Evolutionary conservation across 2,329 filamentous ascomycete genomes (phyloP), one percentile per base, ranked within the genome.

Genomic region (Coniochaeta ligniaria): DNA sequence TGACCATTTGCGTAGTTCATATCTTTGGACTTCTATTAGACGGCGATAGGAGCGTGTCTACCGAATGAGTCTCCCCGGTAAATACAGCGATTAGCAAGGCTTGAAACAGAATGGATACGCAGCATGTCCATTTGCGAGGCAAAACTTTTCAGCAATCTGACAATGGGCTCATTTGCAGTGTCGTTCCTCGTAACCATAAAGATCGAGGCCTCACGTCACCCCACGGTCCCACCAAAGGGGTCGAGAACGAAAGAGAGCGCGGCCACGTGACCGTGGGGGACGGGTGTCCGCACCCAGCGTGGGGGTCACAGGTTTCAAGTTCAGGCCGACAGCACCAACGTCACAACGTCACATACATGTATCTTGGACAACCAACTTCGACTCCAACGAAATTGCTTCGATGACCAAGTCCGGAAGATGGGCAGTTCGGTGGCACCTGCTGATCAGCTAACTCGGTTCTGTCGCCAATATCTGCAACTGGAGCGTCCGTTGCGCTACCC

Each of bases 401-500:
- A 52, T 52, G 47, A 52, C 24, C 14, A 14, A 22, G 9, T n/a
- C n/a, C 3, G 22, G 1, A 52, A 2, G 31, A 52, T 52, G 47
- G 47, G 47, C 26, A 52, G 47, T 24, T 52, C 47, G 16, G 47
- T 5, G 47, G 24, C 24, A 31, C 24, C 47, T 5, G 8, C 54
- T 36, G 54, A 28, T 38, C 54, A 57, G 54, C 8, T 58, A 43
- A 31, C 33, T 20, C 81, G 84, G 20, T 86, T 92, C 70, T 87
- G 84, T 65, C 82, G 83, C 63, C 92, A 96, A 71, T 96, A 91
- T 70, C 81, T 94, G 36, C 92, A 97, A 71, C 78, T 93, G 2
- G 85, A 93, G 55, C 76, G 78, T 0, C 72, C 79, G 8, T 76
- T 94, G 38, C 80, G 83, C 56, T 89, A 87, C 71, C 92, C 92